Evolutionary conservation across 495 filamentous ascomycete genomes (phyloP), one percentile per base, ranked within the genome.

Genomic region (Sphaerosporella brunnea): DNA sequence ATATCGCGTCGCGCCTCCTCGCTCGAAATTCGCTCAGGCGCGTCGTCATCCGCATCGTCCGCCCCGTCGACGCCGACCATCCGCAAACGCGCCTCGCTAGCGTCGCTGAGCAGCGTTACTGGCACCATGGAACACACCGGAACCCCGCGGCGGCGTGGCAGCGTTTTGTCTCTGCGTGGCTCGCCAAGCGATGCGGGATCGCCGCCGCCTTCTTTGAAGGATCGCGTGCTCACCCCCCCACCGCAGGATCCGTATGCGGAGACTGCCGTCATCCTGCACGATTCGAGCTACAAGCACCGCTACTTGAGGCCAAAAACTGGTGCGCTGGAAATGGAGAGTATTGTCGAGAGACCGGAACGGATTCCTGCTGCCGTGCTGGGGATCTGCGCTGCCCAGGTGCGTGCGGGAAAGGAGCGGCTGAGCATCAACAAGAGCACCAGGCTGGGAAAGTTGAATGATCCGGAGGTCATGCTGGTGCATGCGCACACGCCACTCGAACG

Each of bases 341-440:
- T 96, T 39, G 84, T 95, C 11, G 90, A 97, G 63, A 70, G 88
- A 28, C 90, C 90, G 23, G 90, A 97, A 66, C 74, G 90, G 28
- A 77, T 97, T 39, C 84, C 81, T 51, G 92, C 92, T 3, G 76
- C 76, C 51, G 74, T 84, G 0, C 55, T 90, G 32, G 90, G 90
- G 4, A 65, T 95, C 3, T 76, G 84, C 11, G 71, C 77, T n/a
- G 90, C 90, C 2, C 95, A 94, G 63, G 79, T 94, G 18, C 73
- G 80, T 25, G 70, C 95, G 16, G 88, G 88, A 2, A 79, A 75
- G 49, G 68, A 82, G n/a, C 51, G 45, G 20, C 24, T 61, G 15
- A 53, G 53, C 20, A 49, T 61, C 18, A 30, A 48, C 15, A 61
- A 61, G 34, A 58, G 49, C 0, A 47, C 50, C n/a, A 48, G 58